Base-by-base conservation (phyloP, 208 protist genomes). In the Trypanosoma platydactyli region DNA sequence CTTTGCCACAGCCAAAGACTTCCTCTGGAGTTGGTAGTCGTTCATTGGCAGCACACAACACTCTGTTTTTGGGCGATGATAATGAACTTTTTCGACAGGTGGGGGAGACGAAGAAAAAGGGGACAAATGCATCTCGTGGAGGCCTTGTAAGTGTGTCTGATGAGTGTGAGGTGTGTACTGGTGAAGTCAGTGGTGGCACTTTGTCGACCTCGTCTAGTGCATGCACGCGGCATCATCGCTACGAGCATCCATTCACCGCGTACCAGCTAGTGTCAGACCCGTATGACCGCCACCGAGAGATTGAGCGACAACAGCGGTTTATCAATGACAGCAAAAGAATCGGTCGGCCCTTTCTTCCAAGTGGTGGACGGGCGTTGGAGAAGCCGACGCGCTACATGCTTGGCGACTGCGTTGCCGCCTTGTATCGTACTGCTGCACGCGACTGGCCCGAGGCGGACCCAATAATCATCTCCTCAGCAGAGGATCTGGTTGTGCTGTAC, bases 401-500 rank as follows among this genome's bases (percentile, higher is more conserved):
- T 13, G 86, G 84, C 27, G 92, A 97, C 75, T 92, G 84, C 49
- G 80, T 94, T 40, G 72, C 79, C 20, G 71, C 54, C 1, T 62
- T 97, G 3, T 95, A 95, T 60, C 74, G 75, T 27, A 77, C 68
- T 38, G 68, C 95, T 40, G 66, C 71, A 9, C 56, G 56, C 0
- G 84, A 97, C 76, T 97, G 92, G 92, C 64, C 56, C 1, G 79
- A 81, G 57, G 77, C 87, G 9, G 64, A 77, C 53, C 87, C 86
- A 18, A 81, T 84, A 29, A 83, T 95, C 20, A 77, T 97, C 11
- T 88, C 89, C 30, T 95, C 89, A 30, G 86, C 85, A 1, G 92
- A 97, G 58, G 92, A 97, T 52, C 81, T 95, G 40, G 79, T 97
- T 49, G 89, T 91, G 15, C 76, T 97, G 9, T 97, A 91, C 67